phyloP scores from a whole-genome alignment of 2,329 filamentous ascomycete species.

The Venturiaceae sp. region DNA sequence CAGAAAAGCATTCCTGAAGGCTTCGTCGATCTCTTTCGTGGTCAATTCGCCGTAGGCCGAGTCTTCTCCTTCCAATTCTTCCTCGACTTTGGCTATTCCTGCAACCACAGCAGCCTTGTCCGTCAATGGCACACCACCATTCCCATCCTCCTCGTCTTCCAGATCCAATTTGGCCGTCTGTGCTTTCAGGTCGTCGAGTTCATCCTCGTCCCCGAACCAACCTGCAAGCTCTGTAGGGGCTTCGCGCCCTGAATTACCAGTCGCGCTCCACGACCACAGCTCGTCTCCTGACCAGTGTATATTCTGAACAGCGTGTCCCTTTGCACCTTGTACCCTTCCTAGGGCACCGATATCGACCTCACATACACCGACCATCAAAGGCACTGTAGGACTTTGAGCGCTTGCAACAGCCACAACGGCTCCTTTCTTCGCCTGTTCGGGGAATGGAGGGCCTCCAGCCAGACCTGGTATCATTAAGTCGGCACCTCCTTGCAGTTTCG shows the following conservation, averaged over 20 bases:
- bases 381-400: conserved; percentile 48
- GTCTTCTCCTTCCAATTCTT: conserved; percentile 5
- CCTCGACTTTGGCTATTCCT: background rate
- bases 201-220: conserved; percentile 31
- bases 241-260: conserved; percentile 40
- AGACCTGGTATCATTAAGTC: conserved; percentile 62
- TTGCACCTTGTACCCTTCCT: conserved; percentile 46
- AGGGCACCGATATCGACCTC: conserved; percentile 51
- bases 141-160: conserved; percentile 5
- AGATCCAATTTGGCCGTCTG: conserved; percentile 27
- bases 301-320: conserved; percentile 55
- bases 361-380: conserved; percentile 55
- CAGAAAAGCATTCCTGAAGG: conserved; percentile 54
- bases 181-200: conserved; percentile 25
- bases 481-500: conserved; percentile 54
- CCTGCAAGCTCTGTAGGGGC: conserved; percentile 45
- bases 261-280: conserved; percentile 53
- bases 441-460: conserved; percentile 54
- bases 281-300: conserved; percentile 62
- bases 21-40: conserved; percentile 53
- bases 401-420: conserved; percentile 55
- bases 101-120: background rate
- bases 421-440: conserved; percentile 46
- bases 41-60: conserved; percentile 18
- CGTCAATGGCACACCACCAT: background rate